Evolutionary conservation across 192 early-diverging fungal genomes (phyloP), one percentile per base, ranked within the genome.

Genomic region (Piromyces finnis): DNA sequence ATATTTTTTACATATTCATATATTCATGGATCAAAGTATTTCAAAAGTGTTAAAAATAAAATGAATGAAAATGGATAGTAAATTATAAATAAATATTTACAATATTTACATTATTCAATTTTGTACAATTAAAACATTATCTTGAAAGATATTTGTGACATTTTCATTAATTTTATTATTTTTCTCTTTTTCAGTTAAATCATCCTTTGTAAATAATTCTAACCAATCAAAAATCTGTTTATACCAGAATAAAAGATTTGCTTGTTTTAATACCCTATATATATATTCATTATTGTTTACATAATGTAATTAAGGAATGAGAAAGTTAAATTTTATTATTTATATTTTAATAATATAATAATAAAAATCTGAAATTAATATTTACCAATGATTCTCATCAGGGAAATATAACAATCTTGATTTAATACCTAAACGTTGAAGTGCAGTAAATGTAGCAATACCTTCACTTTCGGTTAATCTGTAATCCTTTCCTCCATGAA

Each of bases 321-420:
- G n/a, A n/a, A n/a, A n/a, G n/a, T n/a, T n/a, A n/a, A n/a, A n/a
- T n/a, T n/a, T n/a, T n/a, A n/a, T n/a, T n/a, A n/a, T n/a, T n/a
- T n/a, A n/a, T n/a, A n/a, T n/a, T n/a, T n/a, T n/a, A n/a, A n/a
- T n/a, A n/a, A n/a, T n/a, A n/a, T n/a, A n/a, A n/a, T n/a, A n/a
- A n/a, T n/a, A n/a, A n/a, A n/a, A n/a, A n/a, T n/a, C n/a, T n/a
- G n/a, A 39, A 15, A 15, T 39, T 2, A 12, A 1, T 39, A 39
- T 4, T 2, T 51, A 51, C 41, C 77, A 26, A 84, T 90, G 89
- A 85, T 88, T 89, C 82, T 94, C 93, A 82, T 93, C 91, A 27
- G 90, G 90, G 84, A 95, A 95, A 80, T 93, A 93, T 39, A 95
- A 78, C 12, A 94, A 84, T 6, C 89, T 86, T 0, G 92, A 88